Evolutionary conservation across 108 stramenopile species (phyloP), one percentile per base, ranked within the genome.

Genomic region (Thalassiosira profunda): DNA sequence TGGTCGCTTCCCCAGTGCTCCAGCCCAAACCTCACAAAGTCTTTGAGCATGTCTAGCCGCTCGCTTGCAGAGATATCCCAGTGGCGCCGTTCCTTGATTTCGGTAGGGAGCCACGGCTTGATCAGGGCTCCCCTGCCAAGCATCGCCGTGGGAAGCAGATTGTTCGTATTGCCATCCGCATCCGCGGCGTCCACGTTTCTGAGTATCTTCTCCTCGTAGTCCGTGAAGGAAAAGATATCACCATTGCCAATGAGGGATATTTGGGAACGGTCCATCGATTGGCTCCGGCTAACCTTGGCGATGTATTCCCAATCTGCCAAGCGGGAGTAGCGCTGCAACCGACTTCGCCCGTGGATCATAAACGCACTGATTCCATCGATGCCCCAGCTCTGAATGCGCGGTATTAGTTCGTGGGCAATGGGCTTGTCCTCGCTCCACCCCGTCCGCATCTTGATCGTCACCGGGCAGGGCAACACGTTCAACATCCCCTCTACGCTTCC

Each of bases 1-100:
- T 96, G 88, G 56, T 99, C 99, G 37, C 83, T 79, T 4, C 99
- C 99, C 98, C 98, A 99, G 74, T 99, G 96, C 56, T 98, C 98
- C 35, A 99, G 63, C 14, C 99, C 99, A 68, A 89, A 97, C 26
- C 80, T 83, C 14, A 84, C 86, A 67, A 97, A 99, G 30, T 95
- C 86, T 69, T 96, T 95, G 25, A 96, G 61, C 52, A 98, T 97
- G 47, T 98, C 98, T 14, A 99, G 58, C 9, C 99, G 76, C 61
- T 99, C 99, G 2, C 91, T 49, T 10, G 96, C 90, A 25, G 91
- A 92, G 20, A 98, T 98, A 73, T 99, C 99, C 93, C 91, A 95
- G 64, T 96, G 83, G 3, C 96, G 64, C 20, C 87, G 71, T 70
- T 97, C 97, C 72, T 99, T 98, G 45, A 99, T 96, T 64, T 99